Base-by-base conservation (phyloP, 2,329 filamentous ascomycete genomes). In the Aspergillus sp. region DNA sequence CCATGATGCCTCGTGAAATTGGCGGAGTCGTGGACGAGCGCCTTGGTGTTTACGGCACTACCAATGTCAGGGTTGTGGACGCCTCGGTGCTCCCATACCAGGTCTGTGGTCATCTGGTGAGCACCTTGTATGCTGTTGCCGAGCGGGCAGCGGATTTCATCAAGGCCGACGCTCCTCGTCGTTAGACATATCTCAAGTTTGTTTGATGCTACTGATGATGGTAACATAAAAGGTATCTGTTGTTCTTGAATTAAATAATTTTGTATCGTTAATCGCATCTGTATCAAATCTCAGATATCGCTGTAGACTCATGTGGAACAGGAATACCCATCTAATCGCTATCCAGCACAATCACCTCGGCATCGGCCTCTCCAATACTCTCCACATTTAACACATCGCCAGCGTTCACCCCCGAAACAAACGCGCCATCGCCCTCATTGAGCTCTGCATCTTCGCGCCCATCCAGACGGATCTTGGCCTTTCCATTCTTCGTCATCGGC, bases 381-480 rank as follows among this genome's bases (percentile, higher is more conserved):
- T 89, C 85, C 31, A 89, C 78, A 2, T 71, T 72, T 34, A 89
- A 71, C 61, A 80, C 81, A 67, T 89, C 87, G 0, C 86, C 87
- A 9, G 79, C 81, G 61, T 81, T 82, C 10, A 89, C 79, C 13
- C 72, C 72, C 5, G 86, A 84, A 5, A 95, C 75, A 71, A 89
- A 94, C 1, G 88, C 89, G 14, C 89, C 90, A 71, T 96, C 91
- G 0, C 91, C 91, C 72, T 95, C 91, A 1, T 75, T 76, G 16
- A 95, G 69, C 14, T 88, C 75, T 0, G 82, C 82, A 57, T 88
- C 84, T 42, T 88, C 85, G 52, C 85, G 75, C 1, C 84, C 84
- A 64, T 81, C 88, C 62, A 87, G 75, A 59, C 81, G 81, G 54
- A 96, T 83, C 77, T 84, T 89, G 34, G 88, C 81, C 60, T 85